Conservation (phyloP, 2,329 filamentous ascomycete genomes). For the Ilyonectria robusta region DNA sequence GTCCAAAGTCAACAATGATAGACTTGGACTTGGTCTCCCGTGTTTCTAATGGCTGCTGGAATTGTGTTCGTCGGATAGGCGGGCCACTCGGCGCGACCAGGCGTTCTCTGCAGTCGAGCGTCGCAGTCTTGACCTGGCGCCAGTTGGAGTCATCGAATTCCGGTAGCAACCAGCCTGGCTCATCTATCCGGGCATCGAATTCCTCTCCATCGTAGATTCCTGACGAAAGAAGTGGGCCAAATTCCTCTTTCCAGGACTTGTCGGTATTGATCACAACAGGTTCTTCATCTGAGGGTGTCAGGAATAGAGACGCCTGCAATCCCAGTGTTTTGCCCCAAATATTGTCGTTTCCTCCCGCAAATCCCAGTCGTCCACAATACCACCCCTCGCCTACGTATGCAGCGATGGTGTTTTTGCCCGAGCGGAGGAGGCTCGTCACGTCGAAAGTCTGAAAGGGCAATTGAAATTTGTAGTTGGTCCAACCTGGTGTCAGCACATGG, state of each 20-base stretch:
- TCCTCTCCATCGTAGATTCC: conserved; percentile 70
- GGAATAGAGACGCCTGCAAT: conserved; percentile 42
- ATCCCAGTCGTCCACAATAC: conserved; percentile 58
- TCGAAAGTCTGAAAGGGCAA: conserved; percentile 67
- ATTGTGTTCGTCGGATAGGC: conserved; percentile 25
- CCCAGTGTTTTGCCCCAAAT: conserved; percentile 50
- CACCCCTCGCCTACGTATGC: conserved; percentile 63
- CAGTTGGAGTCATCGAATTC: not conserved
- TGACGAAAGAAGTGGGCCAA: conserved; percentile 52
- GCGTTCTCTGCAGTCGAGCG: conserved; percentile 44
- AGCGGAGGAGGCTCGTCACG: conserved; percentile 56
- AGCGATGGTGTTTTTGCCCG: conserved; percentile 33
- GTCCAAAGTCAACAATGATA: conserved; percentile 69
- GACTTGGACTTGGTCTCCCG: conserved; percentile 56
- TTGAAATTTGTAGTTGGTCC: conserved; percentile 63
- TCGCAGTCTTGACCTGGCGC: conserved; percentile 45
- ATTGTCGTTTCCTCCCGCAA: conserved; percentile 44
- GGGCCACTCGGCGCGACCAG: not conserved
- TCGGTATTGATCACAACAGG: conserved; percentile 52
- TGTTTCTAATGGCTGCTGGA: conserved; percentile 57
- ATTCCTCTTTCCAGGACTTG: conserved; percentile 54
- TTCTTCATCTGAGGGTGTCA: not conserved
- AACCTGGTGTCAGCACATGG: conserved; percentile 62
- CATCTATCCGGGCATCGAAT: conserved; percentile 58
- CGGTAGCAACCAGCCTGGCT: conserved; percentile 30